Evolutionary conservation across 2,329 filamentous ascomycete species (phyloP).

Genomic region (Didymosphaeria variabile): DNA sequence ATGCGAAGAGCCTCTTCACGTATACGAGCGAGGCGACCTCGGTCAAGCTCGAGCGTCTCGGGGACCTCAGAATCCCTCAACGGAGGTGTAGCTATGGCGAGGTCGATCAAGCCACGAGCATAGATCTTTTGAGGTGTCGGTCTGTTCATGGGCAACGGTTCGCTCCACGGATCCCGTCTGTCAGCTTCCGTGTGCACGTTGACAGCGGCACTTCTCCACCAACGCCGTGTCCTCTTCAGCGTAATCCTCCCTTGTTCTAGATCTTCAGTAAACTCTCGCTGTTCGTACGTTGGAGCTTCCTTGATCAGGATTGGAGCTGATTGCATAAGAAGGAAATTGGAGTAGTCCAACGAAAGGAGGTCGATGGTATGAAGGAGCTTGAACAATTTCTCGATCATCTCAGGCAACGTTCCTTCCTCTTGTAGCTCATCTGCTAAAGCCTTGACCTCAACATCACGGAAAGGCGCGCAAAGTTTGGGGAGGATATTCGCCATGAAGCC

Average conservation of each 20-base stretch:
- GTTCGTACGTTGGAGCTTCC: slow-evolving; percentile 76
- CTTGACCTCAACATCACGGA: slow-evolving; percentile 80
- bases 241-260: slow-evolving; percentile 65
- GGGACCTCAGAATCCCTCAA: slow-evolving; percentile 67
- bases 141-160: slow-evolving; percentile 63
- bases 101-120: slow-evolving; percentile 76
- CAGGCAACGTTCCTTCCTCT: slow-evolving; percentile 59
- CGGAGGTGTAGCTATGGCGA: slow-evolving; percentile 73
- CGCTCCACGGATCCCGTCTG: slow-evolving; percentile 73
- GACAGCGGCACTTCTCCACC: slow-evolving; percentile 71
- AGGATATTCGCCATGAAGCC: slow-evolving; percentile 77
- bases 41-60: slow-evolving; percentile 77
- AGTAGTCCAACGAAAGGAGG: slow-evolving; percentile 80
- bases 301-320: slow-evolving; percentile 76
- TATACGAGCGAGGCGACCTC: slow-evolving; percentile 67
- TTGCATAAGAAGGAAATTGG: slow-evolving; percentile 79
- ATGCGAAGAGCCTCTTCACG: slow-evolving; percentile 69
- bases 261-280: slow-evolving; percentile 74
- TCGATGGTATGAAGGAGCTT: slow-evolving; percentile 79
- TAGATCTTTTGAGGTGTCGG: slow-evolving; percentile 77
- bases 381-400: slow-evolving; percentile 79
- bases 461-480: slow-evolving; percentile 81
- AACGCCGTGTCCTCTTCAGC: slow-evolving; percentile 68
- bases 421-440: slow-evolving; percentile 69
- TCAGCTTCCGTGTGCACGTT: slow-evolving; percentile 73